Base-by-base conservation (phyloP, 495 filamentous ascomycete genomes). In the Trichoderma parareesei region DNA sequence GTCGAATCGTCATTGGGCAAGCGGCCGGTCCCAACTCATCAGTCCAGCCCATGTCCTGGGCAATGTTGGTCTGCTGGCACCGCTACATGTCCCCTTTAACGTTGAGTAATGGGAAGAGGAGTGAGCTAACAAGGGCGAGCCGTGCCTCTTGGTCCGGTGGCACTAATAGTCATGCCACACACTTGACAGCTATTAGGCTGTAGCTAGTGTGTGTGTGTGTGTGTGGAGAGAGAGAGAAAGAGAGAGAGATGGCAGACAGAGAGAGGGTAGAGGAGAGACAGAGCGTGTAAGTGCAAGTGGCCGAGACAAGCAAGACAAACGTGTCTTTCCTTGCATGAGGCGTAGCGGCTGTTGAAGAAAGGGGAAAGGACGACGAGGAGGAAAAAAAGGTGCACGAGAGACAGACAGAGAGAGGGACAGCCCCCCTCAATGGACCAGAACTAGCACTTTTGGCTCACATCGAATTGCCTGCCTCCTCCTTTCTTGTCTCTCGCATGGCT, bases 41-140 rank as follows among this genome's bases (percentile, higher is more conserved):
- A 18, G 16, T 18, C n/a, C 8, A 3, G 13, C 14, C 4, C 16
- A 49, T 18, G 11, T 46, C 11, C 13, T 46, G 7, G n/a, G 46
- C 46, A 49, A 49, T 18, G n/a, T 49, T 49, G 46, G 46, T 49
- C 18, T 18, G 18, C 46, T 3, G 20, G 16, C 18, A 18, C 16
- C 18, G n/a, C 46, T 41, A 7, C 16, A 14, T 18, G 44, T 48
- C 44, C 27, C 53, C 16, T 37, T 33, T 20, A 18, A 14, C 11
- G 13, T 13, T 18, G 48, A 33, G 6, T 14, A 2, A 55, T 13
- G 20, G 37, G 13, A 57, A 57, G 33, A 37, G 53, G 20, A 57
- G 20, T 57, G 53, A 57, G 53, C 53, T 35, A 37, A 37, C 20
- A 35, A 57, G 53, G 53, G 53, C 53, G 53, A 57, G 53, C 53